Conservation (phyloP, 148 eudicot species). For the Camellia granthamiana region DNA sequence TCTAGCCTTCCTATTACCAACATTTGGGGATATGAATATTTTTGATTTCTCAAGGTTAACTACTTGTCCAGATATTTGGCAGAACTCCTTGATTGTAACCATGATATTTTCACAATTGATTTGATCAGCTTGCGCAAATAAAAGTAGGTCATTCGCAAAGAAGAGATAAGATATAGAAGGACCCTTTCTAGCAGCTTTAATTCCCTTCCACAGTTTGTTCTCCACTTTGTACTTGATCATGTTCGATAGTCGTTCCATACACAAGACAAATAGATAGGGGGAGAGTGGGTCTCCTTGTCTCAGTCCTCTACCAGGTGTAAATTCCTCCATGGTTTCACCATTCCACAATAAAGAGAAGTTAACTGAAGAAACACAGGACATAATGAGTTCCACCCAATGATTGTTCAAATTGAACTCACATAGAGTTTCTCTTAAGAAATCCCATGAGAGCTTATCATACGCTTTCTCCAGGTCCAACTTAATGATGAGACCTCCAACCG, state of each 20-base stretch:
- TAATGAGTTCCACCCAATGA: neutral
- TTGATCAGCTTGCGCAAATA: neutral
- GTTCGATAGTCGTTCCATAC: neutral
- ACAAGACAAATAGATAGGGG: slow-evolving; percentile 2
- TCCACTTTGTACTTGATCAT: neutral
- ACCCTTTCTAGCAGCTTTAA: neutral
- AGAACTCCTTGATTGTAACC: neutral
- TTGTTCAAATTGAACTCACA: neutral
- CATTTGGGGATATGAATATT: neutral
- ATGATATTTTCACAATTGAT: neutral
- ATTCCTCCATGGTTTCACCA: neutral
- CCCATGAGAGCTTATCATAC: neutral
- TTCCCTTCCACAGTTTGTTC: neutral
- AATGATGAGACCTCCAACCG: neutral
- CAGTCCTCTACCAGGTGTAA: neutral
- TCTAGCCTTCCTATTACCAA: neutral
- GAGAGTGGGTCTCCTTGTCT: slow-evolving; percentile 6
- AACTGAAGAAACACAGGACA: neutral
- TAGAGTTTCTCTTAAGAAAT: neutral
- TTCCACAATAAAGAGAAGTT: neutral
- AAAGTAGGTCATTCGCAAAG: neutral
- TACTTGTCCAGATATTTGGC: neutral
- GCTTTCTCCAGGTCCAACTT: slow-evolving; percentile 1
- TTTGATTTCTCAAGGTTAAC: neutral
- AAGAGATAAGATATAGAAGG: neutral